Conservation (phyloP, 2,329 filamentous ascomycete species). For the Sarocladium kiliense region DNA sequence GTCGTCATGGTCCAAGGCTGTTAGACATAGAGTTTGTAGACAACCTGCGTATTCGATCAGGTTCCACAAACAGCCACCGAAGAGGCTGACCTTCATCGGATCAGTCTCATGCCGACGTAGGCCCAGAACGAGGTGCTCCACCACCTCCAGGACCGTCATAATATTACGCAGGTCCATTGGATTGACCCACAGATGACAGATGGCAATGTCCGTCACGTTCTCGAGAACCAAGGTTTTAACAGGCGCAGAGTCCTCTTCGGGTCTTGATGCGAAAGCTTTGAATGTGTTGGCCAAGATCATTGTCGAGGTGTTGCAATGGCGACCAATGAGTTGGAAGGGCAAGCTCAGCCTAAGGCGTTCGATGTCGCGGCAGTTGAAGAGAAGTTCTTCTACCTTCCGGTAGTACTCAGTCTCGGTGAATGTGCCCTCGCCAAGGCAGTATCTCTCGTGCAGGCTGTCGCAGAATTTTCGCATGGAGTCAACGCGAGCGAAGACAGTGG, state of each 20-base stretch:
- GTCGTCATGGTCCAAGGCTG: constrained; percentile 38
- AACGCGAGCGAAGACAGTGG: constrained; percentile 38
- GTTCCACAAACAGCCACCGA: constrained; percentile 44
- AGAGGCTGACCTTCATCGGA: constrained; percentile 27
- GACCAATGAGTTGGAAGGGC: constrained; percentile 45
- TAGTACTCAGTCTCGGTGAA: constrained; percentile 47
- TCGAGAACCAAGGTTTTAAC: constrained; percentile 45
- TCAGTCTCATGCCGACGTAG: constrained; percentile 39
- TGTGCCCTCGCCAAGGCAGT: constrained; percentile 42
- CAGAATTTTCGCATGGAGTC: constrained; percentile 41
- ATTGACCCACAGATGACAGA: constrained; percentile 45
- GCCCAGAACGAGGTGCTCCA: constrained; percentile 42
- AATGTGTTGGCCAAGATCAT: constrained; percentile 48
- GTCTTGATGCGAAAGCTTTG: constrained; percentile 39
- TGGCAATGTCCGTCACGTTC: constrained; percentile 42
- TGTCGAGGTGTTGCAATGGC: constrained; percentile 40
- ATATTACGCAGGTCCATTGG: constrained; percentile 46
- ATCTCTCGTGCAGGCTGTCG: constrained; percentile 35
- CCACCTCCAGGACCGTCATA: constrained; percentile 31
- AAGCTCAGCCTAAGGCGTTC: constrained; percentile 44
- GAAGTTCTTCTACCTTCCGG: constrained; percentile 32
- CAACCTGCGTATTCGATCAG: constrained; percentile 38
- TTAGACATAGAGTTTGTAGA: constrained; percentile 42
- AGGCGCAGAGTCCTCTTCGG: constrained; percentile 35
- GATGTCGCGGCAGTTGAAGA: constrained; percentile 39